These are phyloP conservation scores for Apiospora rasikravindrae DNA, from an alignment of 2,329 filamentous ascomycete species.

Conservation along the genomic window DNA sequence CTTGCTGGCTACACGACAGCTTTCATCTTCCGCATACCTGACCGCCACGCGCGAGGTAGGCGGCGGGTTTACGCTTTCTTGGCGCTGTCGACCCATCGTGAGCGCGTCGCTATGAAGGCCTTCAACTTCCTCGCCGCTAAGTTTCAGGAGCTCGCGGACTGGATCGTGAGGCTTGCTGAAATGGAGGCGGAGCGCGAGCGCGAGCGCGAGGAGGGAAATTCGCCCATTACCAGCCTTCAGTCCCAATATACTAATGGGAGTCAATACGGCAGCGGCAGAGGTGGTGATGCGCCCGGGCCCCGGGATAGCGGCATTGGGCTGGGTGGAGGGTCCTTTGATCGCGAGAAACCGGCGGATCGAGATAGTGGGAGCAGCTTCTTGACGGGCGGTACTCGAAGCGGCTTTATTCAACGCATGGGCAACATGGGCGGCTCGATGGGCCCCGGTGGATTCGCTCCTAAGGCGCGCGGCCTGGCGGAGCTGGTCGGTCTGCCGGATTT, in stretches of 20 bases:
- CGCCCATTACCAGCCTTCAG: slow-evolving; percentile 46
- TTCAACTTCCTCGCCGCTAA: slow-evolving; percentile 66
- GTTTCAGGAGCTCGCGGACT: slow-evolving; percentile 67
- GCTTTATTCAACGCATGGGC: slow-evolving; percentile 51
- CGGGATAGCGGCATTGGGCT: slow-evolving; percentile 36
- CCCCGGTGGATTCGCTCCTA: slow-evolving; percentile 60
- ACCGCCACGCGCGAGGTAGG: slow-evolving; percentile 69
- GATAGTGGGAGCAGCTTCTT: slow-evolving; percentile 59
- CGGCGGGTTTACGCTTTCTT: slow-evolving; percentile 73
- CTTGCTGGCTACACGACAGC: slow-evolving; percentile 71
- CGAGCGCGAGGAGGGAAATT: slow-evolving; percentile 46
- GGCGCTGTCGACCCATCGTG: slow-evolving; percentile 68
- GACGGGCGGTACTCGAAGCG: slow-evolving; percentile 53
- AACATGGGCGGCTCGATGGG: slow-evolving; percentile 50
- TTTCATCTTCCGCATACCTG: slow-evolving; percentile 72
- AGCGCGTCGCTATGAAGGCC: slow-evolving; percentile 68
- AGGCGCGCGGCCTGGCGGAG: slow-evolving; percentile 67
- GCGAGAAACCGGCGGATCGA: slow-evolving; percentile 32
- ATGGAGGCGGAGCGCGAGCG: slow-evolving; percentile 63
- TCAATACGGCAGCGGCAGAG: slow-evolving; percentile 37
- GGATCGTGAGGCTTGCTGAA: slow-evolving; percentile 70
- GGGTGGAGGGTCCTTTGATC: slow-evolving; percentile 33
- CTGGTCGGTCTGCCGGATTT: slow-evolving; percentile 71
- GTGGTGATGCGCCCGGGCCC: slow-evolving; percentile 39
- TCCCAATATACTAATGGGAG: slow-evolving; percentile 45